phyloP scores from a whole-genome alignment of 352 stramenopile species.

The Globisporangium spinosum region DNA sequence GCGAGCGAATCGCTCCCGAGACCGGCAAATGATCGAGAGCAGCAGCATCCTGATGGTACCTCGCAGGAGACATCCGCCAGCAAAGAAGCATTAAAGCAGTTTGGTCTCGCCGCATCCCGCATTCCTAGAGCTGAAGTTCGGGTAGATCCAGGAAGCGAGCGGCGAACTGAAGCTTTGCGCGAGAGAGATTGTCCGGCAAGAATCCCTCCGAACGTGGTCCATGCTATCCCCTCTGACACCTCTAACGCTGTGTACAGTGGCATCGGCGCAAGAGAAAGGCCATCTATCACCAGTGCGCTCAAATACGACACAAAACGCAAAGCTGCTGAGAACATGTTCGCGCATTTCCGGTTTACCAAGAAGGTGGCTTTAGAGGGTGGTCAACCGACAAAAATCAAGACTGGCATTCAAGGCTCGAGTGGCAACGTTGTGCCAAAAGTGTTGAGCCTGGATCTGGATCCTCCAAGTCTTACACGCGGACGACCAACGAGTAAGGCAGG shows the following conservation, averaged over 20 bases:
- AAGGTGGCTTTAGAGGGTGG: neutral
- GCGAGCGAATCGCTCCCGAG: neutral
- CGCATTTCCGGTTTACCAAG: slow-evolving; percentile 18
- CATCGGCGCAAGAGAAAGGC: neutral
- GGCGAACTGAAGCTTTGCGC: neutral
- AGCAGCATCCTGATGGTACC: neutral
- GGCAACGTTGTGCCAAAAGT: neutral
- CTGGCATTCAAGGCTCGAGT: neutral
- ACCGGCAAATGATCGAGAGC: neutral
- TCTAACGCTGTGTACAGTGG: too few species aligned
- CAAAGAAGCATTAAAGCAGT: neutral
- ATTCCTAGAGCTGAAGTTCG: neutral
- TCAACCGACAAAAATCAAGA: neutral
- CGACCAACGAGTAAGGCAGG: neutral
- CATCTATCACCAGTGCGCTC: neutral
- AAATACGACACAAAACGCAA: slow-evolving; percentile 7
- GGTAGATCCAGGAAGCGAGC: neutral
- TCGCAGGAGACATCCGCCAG: neutral
- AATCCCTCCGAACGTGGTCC: neutral
- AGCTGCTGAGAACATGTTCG: slow-evolving; percentile 13
- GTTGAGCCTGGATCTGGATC: neutral
- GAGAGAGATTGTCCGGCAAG: neutral
- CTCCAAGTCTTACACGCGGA: neutral
- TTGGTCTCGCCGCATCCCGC: neutral
- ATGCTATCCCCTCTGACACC: neutral